Conservation (phyloP, 805 yeast genomes). For the Candida michaelii region DNA sequence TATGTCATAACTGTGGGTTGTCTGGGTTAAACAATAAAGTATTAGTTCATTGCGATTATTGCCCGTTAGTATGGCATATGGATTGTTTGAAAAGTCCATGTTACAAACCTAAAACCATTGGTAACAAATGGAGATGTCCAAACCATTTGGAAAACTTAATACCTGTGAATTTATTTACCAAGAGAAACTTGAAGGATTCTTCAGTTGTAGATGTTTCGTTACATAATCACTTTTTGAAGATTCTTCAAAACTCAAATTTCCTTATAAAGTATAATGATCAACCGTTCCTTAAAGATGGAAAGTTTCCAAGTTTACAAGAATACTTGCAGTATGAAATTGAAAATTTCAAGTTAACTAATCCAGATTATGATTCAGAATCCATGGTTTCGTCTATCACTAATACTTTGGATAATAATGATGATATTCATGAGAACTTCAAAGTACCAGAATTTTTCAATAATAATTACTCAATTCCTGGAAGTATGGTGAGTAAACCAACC, state of each 20-base stretch:
- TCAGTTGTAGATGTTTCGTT: constrained; percentile 52
- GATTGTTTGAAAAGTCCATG: constrained; percentile 83
- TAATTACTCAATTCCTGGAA: constrained; percentile 19
- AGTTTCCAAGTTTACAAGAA: constrained; percentile 26
- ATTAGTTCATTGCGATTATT: constrained; percentile 77
- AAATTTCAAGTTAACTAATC: constrained; percentile 20
- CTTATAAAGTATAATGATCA: constrained; percentile 36
- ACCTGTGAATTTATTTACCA: constrained; percentile 34
- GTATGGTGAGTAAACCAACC: constrained; percentile 22
- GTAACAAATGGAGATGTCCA: constrained; percentile 89
- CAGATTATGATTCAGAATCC: constrained; percentile 12
- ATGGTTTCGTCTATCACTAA: constrained; percentile 9
- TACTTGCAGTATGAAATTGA: constrained; percentile 28
- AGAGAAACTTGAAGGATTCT: constrained; percentile 52
- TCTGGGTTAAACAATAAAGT: constrained; percentile 62
- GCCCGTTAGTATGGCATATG: constrained; percentile 81
- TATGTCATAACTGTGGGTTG: constrained; percentile 75
- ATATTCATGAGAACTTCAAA: constrained; percentile 23
- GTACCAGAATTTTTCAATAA: constrained; percentile 31
- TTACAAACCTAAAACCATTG: constrained; percentile 67
- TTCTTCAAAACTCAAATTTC: constrained; percentile 27
- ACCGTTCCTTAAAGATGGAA: constrained; percentile 26
- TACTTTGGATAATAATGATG: constrained; percentile 17
- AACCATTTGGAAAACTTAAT: constrained; percentile 63
- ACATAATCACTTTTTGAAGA: constrained; percentile 32